Percentiles rank a stretch among this genome's conserved stretches.
Conservation (phyloP, 2,329 filamentous ascomycete species). For the Pezicula radicicola region DNA sequence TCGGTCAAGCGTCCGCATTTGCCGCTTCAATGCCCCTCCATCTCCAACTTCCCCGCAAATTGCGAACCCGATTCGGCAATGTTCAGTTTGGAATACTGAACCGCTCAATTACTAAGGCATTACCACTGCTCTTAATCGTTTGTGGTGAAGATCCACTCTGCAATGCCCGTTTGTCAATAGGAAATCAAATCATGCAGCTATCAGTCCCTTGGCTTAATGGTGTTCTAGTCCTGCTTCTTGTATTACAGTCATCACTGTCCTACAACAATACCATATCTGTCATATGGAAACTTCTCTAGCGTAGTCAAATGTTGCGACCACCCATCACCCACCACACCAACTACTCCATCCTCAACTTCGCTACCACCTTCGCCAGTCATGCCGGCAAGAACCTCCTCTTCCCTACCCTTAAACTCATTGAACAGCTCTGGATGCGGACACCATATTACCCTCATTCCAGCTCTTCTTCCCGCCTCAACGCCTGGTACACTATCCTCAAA, state of each 20-base stretch:
- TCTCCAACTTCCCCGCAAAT: too few relatives aligned
- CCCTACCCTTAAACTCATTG: slow-evolving; percentile 71
- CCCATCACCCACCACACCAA: slow-evolving; percentile 54
- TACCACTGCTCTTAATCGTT: too few relatives aligned
- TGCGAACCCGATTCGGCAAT: too few relatives aligned
- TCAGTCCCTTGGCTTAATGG: too few relatives aligned
- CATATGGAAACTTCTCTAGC: slow-evolving; percentile 55
- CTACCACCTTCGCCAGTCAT: slow-evolving; percentile 44
- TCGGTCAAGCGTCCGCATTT: too few relatives aligned
- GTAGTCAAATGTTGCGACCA: slow-evolving; percentile 54
- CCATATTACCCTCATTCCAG: slow-evolving; percentile 95
- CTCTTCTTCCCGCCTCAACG: slow-evolving; percentile 84
- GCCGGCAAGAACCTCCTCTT: slow-evolving; percentile 81
- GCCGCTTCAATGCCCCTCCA: too few relatives aligned
- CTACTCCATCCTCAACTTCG: slow-evolving; percentile 52
- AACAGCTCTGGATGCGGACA: slow-evolving; percentile 78
- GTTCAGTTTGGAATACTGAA: too few relatives aligned
- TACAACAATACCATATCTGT: slow-evolving; percentile 51
- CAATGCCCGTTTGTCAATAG: too few relatives aligned
- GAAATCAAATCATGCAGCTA: too few relatives aligned
- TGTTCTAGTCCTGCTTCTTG: too few relatives aligned
- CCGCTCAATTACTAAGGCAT: too few relatives aligned
- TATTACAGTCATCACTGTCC: background rate
- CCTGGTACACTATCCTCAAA: slow-evolving; percentile 96
- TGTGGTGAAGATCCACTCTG: too few relatives aligned